A percentile compares a stretch with the other conserved stretches of the same genome.
Evolutionary conservation across 2,329 filamentous ascomycete species (phyloP).

Genomic region (Trichoderma koningiopsis): DNA sequence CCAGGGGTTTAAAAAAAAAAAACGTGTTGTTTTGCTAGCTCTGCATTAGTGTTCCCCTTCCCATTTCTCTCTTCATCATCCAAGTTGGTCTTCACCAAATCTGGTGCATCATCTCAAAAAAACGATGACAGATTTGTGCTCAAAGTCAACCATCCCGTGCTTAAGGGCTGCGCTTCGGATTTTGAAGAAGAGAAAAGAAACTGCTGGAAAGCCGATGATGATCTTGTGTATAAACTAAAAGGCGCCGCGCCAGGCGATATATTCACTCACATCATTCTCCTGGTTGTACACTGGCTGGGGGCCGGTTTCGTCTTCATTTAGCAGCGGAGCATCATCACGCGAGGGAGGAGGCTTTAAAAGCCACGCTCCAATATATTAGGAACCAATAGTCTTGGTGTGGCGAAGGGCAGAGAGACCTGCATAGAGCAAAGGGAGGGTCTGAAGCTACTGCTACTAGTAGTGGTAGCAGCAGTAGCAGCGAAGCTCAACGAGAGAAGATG

Average conservation of each 20-base stretch:
- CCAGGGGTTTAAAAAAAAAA: background rate
- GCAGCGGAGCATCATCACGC: background rate
- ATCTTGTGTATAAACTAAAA: background rate
- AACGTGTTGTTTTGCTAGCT: background rate
- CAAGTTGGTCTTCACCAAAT: background rate
- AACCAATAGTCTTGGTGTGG: constrained; percentile 14
- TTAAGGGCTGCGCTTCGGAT: constrained; percentile 15
- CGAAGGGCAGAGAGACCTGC: background rate
- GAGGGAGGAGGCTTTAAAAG: background rate
- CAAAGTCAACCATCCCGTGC: background rate
- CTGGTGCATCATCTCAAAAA: too few species aligned
- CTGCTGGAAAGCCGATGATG: background rate
- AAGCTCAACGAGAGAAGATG: background rate
- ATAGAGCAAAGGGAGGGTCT: background rate
- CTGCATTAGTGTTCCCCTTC: constrained; percentile 8
- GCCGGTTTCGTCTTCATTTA: constrained; percentile 5
- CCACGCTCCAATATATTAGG: background rate
- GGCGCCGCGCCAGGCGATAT: background rate
- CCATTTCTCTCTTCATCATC: background rate
- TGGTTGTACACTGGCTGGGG: background rate
- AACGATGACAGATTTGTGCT: background rate
- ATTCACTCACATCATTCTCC: background rate
- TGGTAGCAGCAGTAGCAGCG: background rate
- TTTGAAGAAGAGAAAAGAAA: background rate
- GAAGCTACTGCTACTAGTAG: background rate